Conservation (phyloP, 352 stramenopile species). For the Blastocystis sp. region DNA sequence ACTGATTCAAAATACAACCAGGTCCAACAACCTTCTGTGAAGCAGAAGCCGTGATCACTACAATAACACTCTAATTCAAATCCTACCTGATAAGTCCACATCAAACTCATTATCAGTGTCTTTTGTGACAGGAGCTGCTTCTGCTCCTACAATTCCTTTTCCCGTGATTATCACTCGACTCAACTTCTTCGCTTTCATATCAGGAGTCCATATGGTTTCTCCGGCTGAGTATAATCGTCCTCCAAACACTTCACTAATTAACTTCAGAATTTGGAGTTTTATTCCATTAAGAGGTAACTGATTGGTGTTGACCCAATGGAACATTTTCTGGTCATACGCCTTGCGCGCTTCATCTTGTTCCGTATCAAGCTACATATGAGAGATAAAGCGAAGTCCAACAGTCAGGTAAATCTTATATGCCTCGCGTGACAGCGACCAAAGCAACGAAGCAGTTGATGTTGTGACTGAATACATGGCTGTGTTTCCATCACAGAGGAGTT, state of each 20-base stretch:
- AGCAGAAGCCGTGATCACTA: not conserved
- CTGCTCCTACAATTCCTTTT: slow-evolving; percentile 8
- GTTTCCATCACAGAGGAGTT: not conserved
- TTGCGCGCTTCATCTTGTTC: slow-evolving; percentile 10
- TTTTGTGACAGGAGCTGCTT: not conserved
- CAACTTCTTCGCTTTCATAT: slow-evolving; percentile 1
- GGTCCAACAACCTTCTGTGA: not conserved
- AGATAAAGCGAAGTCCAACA: not conserved
- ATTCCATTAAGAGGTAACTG: slow-evolving; percentile 24
- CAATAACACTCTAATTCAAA: not conserved
- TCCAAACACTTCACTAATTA: slow-evolving; percentile 29
- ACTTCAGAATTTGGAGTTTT: not conserved
- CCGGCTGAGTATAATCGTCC: not conserved
- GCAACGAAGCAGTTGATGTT: slow-evolving; percentile 1
- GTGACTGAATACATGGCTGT: not conserved
- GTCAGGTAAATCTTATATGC: slow-evolving; percentile 46
- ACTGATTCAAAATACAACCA: slow-evolving; percentile 40
- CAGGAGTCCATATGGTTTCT: slow-evolving; percentile 2
- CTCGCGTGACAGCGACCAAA: slow-evolving; percentile 24
- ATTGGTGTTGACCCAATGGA: slow-evolving; percentile 55
- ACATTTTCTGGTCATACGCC: slow-evolving; percentile 32
- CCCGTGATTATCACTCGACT: slow-evolving; percentile 9
- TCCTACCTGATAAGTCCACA: slow-evolving; percentile 10
- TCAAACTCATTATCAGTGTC: slow-evolving; percentile 45
- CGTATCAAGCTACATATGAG: slow-evolving; percentile 1